A percentile compares a stretch with the other conserved stretches of the same genome.
These are phyloP conservation scores for Aspergillus biplanus DNA, from an alignment of 495 filamentous ascomycete species.

Conservation along the genomic window DNA sequence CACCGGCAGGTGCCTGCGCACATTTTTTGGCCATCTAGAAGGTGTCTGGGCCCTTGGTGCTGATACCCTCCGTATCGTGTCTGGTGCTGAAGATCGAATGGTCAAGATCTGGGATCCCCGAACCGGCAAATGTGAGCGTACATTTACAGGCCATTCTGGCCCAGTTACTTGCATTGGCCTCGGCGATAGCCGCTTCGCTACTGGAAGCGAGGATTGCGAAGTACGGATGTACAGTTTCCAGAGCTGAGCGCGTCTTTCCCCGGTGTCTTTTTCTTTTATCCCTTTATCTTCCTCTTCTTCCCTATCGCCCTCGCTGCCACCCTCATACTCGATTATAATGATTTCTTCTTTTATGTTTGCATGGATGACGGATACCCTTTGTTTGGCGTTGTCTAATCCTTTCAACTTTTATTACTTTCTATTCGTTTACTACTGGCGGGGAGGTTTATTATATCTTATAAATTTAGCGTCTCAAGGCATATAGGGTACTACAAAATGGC, in stretches of 20 bases:
- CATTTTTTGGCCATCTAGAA: conserved; percentile 95
- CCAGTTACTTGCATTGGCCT: conserved; percentile 93
- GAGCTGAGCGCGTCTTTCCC: conserved; percentile 30
- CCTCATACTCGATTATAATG: conserved; percentile 12
- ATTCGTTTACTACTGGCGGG: neutral
- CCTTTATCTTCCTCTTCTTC: conserved; percentile 9
- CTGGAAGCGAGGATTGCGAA: conserved; percentile 90
- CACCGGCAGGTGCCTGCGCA: conserved; percentile 79
- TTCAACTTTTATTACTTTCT: conserved; percentile 6
- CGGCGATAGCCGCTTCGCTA: conserved; percentile 83
- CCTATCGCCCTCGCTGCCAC: conserved; percentile 6
- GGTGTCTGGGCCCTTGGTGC: conserved; percentile 94
- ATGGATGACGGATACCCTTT: conserved; percentile 22
- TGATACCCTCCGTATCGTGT: conserved; percentile 86
- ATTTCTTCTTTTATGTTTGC: conserved; percentile 21
- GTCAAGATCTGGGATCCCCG: conserved; percentile 96
- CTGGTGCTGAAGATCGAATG: conserved; percentile 89
- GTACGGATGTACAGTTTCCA: conserved; percentile 87
- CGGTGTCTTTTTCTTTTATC: neutral
- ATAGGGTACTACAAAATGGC: too few relatives aligned
- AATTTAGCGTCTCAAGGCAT: neutral
- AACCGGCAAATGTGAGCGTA: conserved; percentile 87
- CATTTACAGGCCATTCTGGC: conserved; percentile 84
- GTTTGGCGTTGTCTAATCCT: conserved; percentile 14
- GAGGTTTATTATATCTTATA: neutral